Conservation (phyloP, 2,329 filamentous ascomycete genomes). For the Fusarium vanettenii region DNA sequence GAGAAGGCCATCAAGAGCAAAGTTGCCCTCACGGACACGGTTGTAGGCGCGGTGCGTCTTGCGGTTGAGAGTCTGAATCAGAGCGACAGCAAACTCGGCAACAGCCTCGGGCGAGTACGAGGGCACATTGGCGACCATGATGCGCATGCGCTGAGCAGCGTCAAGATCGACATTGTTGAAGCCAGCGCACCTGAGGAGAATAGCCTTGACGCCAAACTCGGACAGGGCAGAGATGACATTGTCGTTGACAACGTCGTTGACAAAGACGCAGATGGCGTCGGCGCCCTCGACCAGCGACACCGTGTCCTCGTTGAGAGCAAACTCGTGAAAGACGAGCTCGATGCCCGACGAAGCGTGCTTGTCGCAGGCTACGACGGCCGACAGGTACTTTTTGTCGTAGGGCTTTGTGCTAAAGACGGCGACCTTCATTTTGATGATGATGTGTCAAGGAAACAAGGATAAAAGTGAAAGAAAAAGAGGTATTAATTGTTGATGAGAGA, state of each 20-base stretch:
- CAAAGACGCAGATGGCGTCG: constrained; percentile 74
- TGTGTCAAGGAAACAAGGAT: constrained; percentile 4
- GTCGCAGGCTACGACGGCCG: constrained; percentile 51
- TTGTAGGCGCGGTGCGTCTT: constrained; percentile 76
- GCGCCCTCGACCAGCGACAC: constrained; percentile 63
- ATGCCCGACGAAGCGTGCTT: constrained; percentile 51
- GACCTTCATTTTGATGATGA: constrained; percentile 60
- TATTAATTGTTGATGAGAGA: not conserved
- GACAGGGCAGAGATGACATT: constrained; percentile 64
- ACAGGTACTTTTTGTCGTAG: constrained; percentile 69
- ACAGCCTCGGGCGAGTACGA: constrained; percentile 77
- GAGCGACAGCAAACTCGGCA: constrained; percentile 75
- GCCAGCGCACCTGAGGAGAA: constrained; percentile 75
- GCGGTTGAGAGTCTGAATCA: constrained; percentile 75
- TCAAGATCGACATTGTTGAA: constrained; percentile 75
- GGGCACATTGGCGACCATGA: constrained; percentile 75
- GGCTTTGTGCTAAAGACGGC: constrained; percentile 74
- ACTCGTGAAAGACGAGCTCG: constrained; percentile 68
- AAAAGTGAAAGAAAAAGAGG: not conserved
- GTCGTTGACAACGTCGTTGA: constrained; percentile 70
- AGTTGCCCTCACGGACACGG: constrained; percentile 76
- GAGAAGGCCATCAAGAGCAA: constrained; percentile 72
- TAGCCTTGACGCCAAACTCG: constrained; percentile 62
- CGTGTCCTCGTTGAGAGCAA: constrained; percentile 66
- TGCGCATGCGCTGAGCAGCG: constrained; percentile 62